A percentile compares a stretch with the other conserved stretches of the same genome.
These are phyloP conservation scores for Cystofilobasidium macerans DNA, from an alignment of 768 basidiomycete genomes.

Conservation along the genomic window DNA sequence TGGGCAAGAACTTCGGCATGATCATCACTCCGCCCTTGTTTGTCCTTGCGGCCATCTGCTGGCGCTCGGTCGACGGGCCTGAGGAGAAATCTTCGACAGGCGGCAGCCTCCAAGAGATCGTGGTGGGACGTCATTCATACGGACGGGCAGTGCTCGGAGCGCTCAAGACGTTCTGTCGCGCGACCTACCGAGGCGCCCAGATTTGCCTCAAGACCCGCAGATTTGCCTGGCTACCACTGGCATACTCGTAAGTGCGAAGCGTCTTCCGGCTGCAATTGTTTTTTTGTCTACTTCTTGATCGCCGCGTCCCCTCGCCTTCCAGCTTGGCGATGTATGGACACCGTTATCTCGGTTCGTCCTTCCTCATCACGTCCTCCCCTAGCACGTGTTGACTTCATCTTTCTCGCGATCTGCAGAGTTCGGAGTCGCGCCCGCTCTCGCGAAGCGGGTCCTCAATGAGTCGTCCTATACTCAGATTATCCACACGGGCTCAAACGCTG, in stretches of 20 bases:
- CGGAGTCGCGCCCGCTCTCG: slow-evolving; percentile 31
- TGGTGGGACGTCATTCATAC: background rate
- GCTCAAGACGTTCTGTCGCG: background rate
- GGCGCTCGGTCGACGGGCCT: no score
- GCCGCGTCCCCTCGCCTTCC: no score
- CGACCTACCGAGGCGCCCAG: background rate
- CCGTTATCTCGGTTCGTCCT: slow-evolving; percentile 32
- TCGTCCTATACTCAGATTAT: slow-evolving; percentile 35
- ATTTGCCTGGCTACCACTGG: slow-evolving; percentile 25
- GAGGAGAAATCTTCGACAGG: background rate
- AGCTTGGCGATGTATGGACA: slow-evolving; percentile 33
- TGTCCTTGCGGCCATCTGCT: background rate
- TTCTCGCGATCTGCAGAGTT: no score
- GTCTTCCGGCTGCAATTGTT: no score
- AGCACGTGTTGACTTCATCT: no score
- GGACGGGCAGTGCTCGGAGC: background rate
- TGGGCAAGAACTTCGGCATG: background rate
- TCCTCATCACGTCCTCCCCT: no score
- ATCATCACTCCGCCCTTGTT: background rate
- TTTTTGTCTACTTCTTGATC: no score
- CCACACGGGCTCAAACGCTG: slow-evolving; percentile 34
- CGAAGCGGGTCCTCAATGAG: slow-evolving; percentile 30
- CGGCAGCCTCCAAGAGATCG: background rate
- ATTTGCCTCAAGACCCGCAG: slow-evolving; percentile 21
- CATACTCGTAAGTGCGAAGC: no score